Evolutionary conservation across 2,329 filamentous ascomycete genomes (phyloP).

Genomic region (Penicillium crustosum): DNA sequence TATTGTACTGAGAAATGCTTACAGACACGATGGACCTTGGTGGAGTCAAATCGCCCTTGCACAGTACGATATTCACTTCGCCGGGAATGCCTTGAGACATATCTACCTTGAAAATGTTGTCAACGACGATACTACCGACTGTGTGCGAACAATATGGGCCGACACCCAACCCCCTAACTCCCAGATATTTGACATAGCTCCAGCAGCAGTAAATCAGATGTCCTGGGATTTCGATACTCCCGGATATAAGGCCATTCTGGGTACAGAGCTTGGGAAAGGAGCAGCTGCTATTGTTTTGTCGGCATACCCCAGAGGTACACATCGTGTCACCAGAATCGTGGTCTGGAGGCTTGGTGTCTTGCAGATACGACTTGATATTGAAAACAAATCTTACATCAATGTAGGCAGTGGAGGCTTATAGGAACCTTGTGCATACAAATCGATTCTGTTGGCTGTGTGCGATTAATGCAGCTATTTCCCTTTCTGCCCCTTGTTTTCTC

Average conservation of each 20-base stretch:
- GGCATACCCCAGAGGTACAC: not conserved
- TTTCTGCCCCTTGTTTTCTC: too few relatives aligned
- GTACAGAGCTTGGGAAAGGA: constrained; percentile 5
- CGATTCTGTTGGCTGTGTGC: not conserved
- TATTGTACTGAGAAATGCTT: not conserved
- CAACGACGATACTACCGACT: not conserved
- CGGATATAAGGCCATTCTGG: constrained; percentile 1
- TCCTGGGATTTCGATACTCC: not conserved
- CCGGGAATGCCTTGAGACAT: not conserved
- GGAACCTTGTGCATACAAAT: not conserved
- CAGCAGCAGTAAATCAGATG: not conserved
- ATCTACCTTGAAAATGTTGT: not conserved
- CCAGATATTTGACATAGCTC: not conserved
- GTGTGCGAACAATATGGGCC: not conserved
- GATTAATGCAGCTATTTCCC: too few relatives aligned
- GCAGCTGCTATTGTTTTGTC: not conserved
- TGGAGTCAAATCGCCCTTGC: not conserved
- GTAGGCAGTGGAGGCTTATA: not conserved
- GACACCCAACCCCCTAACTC: not conserved
- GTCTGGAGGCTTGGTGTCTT: not conserved
- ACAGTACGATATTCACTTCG: not conserved
- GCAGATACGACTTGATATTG: constrained; percentile 3
- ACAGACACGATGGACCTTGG: not conserved
- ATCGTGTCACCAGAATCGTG: not conserved
- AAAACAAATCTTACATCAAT: not conserved